Base-by-base conservation (phyloP, 257 asterid genomes). In the Solanum tarijense region DNA sequence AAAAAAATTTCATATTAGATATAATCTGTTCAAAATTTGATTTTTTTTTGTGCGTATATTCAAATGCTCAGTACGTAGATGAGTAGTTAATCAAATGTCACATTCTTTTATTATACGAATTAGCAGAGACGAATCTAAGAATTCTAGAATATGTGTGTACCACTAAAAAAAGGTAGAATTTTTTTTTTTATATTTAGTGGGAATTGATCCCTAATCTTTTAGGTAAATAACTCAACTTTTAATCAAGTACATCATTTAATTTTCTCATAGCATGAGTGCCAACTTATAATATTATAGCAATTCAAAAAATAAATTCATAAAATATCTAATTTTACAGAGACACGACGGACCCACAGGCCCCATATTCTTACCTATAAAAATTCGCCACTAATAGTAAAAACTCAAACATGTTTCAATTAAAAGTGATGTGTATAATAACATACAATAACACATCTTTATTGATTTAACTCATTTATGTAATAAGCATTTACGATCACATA, bases 321-420 rank as follows among this genome's bases (percentile, higher is more conserved):
- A 62, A 62, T 62, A 62, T 62, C 1, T 23, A 9, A 23, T 62
- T 62, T 62, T 23, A 62, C 12, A 23, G 1, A 23, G 7, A 62
- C 14, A 9, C 3, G 6, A 9, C 0, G 1, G 2, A 23, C 6
- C 2, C 31, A 62, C 7, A 2, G 9, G 6, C 29, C 4, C 3
- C 7, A 23, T 62, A 62, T 23, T 62, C 6, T n/a, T 62, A 23
- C 69, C n/a, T 18, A 52, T 23, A 23, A 23, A 55, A 58, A 7
- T 58, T 58, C 12, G 25, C 10, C 27, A 58, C 12, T 8, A 21
- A 21, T 58, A 5, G 0, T 58, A 20, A 58, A 58, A 58, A 20
- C 68, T 21, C 27, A 21, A 58, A 21, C 3, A 58, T 21, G 6
- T 58, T 58, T 21, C 5, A 21, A 58, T 20, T 21, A 2, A 58